Evolutionary conservation across 345 rosid species (phyloP).

Genomic region (Euphorbia tirucalli): DNA sequence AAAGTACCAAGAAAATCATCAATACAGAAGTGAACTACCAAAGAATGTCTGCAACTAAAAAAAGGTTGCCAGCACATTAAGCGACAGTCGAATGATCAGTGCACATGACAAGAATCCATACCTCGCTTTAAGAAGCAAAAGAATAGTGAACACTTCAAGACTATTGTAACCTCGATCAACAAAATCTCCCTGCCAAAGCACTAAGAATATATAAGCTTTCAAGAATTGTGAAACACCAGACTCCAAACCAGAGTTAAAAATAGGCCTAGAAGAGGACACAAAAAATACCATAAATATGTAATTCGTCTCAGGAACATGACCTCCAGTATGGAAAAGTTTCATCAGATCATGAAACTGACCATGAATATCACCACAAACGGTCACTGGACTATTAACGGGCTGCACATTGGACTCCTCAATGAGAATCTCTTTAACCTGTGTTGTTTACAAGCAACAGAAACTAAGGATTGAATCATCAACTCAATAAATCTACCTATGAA

Average conservation of each 20-base stretch:
- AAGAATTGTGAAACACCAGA: neutral
- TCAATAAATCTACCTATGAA: neutral
- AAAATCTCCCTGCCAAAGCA: conserved; percentile 73
- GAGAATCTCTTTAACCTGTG: conserved; percentile 93
- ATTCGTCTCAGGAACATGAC: conserved; percentile 96
- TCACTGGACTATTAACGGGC: conserved; percentile 99
- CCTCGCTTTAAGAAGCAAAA: conserved; percentile 97
- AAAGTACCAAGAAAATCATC: neutral
- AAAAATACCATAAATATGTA: conserved; percentile 83
- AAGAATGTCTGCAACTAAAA: neutral
- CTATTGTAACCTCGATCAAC: conserved; percentile 96
- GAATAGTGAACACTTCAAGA: conserved; percentile 95
- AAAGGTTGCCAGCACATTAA: neutral
- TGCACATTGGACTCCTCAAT: conserved; percentile 99
- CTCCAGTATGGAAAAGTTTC: conserved; percentile 99
- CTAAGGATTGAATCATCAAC: neutral
- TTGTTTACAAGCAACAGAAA: conserved; percentile 12
- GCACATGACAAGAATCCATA: conserved; percentile 14
- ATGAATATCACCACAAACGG: conserved; percentile 98
- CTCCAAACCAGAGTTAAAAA: conserved; percentile 6
- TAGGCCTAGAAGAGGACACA: neutral
- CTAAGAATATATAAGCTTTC: conserved; percentile 8
- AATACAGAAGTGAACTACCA: neutral
- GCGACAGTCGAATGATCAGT: neutral
- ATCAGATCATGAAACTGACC: conserved; percentile 99